phyloP scores from a whole-genome alignment of 768 basidiomycete genomes.

The Tricholoma hemisulphureum region DNA sequence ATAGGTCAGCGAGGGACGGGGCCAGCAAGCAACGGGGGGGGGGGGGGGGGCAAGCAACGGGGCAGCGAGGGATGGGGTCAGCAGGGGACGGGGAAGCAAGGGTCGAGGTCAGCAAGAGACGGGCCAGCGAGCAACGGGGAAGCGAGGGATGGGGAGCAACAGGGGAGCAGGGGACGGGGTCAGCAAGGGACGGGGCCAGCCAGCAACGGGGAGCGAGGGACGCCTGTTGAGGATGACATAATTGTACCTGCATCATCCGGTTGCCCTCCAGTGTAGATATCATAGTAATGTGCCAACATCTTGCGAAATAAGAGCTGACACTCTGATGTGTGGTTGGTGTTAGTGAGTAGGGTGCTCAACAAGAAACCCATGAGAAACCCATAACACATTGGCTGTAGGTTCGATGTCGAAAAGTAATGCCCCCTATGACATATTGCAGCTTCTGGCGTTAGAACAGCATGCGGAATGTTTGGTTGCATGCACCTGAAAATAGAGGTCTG shows the following conservation, averaged over 20 bases:
- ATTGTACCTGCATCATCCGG: background rate
- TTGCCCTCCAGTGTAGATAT: background rate
- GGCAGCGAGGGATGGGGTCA: no score
- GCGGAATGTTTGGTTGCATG: conserved; percentile 1
- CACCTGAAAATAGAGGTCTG: background rate
- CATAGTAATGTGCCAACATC: background rate
- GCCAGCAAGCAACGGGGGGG: no score
- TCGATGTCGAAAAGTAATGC: background rate
- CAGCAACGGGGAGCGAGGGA: no score
- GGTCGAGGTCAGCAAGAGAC: no score
- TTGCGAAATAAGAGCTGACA: background rate
- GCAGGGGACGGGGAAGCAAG: no score
- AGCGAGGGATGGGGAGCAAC: no score
- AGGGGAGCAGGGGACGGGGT: no score
- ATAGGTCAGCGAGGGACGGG: no score
- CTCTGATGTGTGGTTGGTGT: background rate
- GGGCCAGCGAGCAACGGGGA: no score
- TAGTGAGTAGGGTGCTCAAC: background rate
- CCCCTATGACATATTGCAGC: background rate
- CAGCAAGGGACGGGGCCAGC: no score
- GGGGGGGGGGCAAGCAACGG: no score
- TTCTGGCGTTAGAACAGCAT: background rate
- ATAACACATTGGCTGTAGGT: background rate
- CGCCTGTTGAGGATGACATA: background rate
- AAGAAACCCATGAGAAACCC: background rate